phyloP scores from a whole-genome alignment of 805 yeast genomes.

The Pichia eremophila region DNA sequence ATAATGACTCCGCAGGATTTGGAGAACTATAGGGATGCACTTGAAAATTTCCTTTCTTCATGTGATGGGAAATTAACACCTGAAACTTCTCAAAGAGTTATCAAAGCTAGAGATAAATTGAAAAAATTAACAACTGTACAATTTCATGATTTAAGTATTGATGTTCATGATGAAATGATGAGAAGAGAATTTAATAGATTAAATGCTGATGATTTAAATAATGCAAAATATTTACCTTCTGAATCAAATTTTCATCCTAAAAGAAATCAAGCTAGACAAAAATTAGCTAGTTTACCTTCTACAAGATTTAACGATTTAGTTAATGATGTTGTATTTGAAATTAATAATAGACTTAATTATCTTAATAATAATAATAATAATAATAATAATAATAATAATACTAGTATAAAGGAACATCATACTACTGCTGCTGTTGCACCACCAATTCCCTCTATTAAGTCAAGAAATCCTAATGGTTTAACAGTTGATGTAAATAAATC shows the following conservation, averaged over 20 bases:
- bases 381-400: background rate
- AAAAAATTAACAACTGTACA: conserved; percentile 73
- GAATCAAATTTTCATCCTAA: conserved; percentile 76
- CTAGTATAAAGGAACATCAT: too few relatives aligned
- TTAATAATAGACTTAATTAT: conserved; percentile 40
- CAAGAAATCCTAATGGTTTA: background rate
- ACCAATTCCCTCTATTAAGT: too few relatives aligned
- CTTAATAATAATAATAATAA: background rate
- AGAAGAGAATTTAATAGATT: conserved; percentile 45
- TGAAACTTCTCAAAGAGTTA: conserved; percentile 49
- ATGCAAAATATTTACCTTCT: conserved; percentile 53
- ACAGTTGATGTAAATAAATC: conserved; percentile 3
- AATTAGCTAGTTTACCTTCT: conserved; percentile 75
- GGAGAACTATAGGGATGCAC: conserved; percentile 22
- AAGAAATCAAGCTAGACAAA: conserved; percentile 91
- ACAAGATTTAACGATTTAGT: conserved; percentile 82
- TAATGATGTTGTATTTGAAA: conserved; percentile 79
- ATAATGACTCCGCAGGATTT: conserved; percentile 7
- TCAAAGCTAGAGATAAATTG: conserved; percentile 77
- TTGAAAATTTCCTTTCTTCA: conserved; percentile 41
- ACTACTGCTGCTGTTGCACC: too few relatives aligned
- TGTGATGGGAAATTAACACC: conserved; percentile 38
- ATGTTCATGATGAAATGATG: conserved; percentile 85
- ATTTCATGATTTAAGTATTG: conserved; percentile 84
- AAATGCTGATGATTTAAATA: conserved; percentile 46